Conservation (phyloP, 1,139 yeast genomes). For the Debaryomyces robertsiae region DNA sequence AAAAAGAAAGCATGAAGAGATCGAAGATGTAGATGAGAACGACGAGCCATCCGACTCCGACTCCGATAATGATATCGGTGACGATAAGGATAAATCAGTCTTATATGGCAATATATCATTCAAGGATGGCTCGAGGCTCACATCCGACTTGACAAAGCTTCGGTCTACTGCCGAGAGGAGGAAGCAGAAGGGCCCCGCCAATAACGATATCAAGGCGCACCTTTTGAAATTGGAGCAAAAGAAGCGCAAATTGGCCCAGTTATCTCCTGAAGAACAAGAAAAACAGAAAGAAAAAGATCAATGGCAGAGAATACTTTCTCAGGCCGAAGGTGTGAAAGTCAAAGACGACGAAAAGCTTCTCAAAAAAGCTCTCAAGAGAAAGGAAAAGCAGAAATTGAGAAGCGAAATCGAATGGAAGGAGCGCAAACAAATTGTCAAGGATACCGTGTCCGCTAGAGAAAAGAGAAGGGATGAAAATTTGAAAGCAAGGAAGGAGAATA, state of each 20-base stretch:
- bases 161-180: constrained; percentile 54
- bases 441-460: constrained; percentile 70
- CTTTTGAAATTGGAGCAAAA: constrained; percentile 72
- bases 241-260: constrained; percentile 59
- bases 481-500: constrained; percentile 76
- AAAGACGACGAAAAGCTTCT: constrained; percentile 89
- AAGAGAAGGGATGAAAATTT: constrained; percentile 90
- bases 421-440: constrained; percentile 75
- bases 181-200: constrained; percentile 79
- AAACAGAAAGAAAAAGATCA: constrained; percentile 68
- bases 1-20: constrained; percentile 42
- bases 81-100: constrained; percentile 42
- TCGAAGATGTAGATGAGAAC: constrained; percentile 34
- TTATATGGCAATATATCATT: constrained; percentile 84
- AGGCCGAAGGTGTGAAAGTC: constrained; percentile 85
- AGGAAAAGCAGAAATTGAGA: constrained; percentile 76
- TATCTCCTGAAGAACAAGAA: constrained; percentile 66
- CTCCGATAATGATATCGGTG: constrained; percentile 33
- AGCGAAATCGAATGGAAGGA: constrained; percentile 88
- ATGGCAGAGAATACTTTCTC: constrained; percentile 84
- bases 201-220: constrained; percentile 84
- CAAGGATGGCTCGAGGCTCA: constrained; percentile 79
- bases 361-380: constrained; percentile 81
- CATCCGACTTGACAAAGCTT: constrained; percentile 68
- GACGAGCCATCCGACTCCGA: constrained; percentile 45